These are phyloP conservation scores for Taiwanofungus camphoratus DNA, from an alignment of 1,284 basidiomycete genomes.

Conservation along the genomic window DNA sequence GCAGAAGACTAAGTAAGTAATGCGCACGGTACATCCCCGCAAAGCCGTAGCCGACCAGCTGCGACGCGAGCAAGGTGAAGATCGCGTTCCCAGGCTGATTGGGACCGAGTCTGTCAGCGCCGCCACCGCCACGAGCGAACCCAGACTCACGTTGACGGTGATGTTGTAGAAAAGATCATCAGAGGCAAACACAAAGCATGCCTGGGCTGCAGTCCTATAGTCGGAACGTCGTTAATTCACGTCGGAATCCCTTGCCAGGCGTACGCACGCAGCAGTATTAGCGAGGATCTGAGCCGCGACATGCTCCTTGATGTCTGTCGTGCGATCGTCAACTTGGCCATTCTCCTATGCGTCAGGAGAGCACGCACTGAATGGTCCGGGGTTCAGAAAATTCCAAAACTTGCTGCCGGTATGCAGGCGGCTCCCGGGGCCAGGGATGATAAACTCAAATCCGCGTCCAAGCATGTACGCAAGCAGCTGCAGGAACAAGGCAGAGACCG, in stretches of 20 bases:
- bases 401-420: slow-evolving; percentile 34
- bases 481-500: slow-evolving; percentile 51
- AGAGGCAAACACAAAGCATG: slow-evolving; percentile 28
- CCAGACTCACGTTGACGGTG: slow-evolving; percentile 22
- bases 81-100: slow-evolving; percentile 27
- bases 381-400: slow-evolving; percentile 52
- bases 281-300: slow-evolving; percentile 54
- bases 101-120: neutral
- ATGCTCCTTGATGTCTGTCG: slow-evolving; percentile 52
- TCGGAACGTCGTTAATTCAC: neutral
- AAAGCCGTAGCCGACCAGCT: slow-evolving; percentile 29
- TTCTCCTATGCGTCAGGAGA: neutral
- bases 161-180: slow-evolving; percentile 33
- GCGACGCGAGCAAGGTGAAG: slow-evolving; percentile 27
- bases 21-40: slow-evolving; percentile 11
- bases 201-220: slow-evolving; percentile 6
- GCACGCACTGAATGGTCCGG: slow-evolving; percentile 46
- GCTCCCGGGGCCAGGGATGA: slow-evolving; percentile 41
- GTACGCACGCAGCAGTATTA: slow-evolving; percentile 23
- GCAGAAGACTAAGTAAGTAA: neutral
- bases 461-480: slow-evolving; percentile 42
- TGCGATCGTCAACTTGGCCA: neutral
- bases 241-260: neutral
- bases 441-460: slow-evolving; percentile 36
- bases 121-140: neutral